Evolutionary conservation across 1,284 basidiomycete genomes (phyloP), one percentile per base, ranked within the genome.

Genomic region (Ceratobasidium sp.): DNA sequence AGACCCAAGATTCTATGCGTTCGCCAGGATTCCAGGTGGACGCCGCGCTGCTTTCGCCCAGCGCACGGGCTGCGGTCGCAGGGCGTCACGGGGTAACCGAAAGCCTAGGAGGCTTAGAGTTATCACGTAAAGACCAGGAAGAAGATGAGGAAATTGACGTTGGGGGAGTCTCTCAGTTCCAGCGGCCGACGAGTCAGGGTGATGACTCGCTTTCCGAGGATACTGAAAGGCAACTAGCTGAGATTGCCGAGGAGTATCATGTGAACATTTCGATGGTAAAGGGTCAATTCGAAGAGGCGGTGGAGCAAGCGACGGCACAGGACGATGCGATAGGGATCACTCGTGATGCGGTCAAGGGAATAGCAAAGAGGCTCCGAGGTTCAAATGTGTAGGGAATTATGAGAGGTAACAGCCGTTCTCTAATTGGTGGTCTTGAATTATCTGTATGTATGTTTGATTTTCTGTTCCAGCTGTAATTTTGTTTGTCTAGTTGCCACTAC

Each of bases 131-230:
- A 27, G 6, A 4, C 22, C 56, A 59, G 22, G 16, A 54, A 22
- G 65, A 43, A 24, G 65, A 68, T 51, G 24, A 27, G 13, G 51
- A 68, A 22, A 27, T 68, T 29, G 65, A 68, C 11, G 65, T 68
- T 48, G 65, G 24, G 6, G 51, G 49, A 39, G 34, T 68, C 6
- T 53, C 65, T 11, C 65, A 68, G n/a, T 27, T 37, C 13, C 51
- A 3, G 7, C 24, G 51, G 22, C 24, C 19, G 22, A 53, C 7
- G 22, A 53, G 22, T 2, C 51, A 53, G 16, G 51, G 16, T 19
- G 51, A 53, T 6, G 51, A 53, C n/a, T n/a, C n/a, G 19, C 24
- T 53, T 53, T 14, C 51, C 16, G 65, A 68, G 11, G 37, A 49
- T 13, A 27, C 31, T 6, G 19, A 31, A 29, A 19, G 24, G 5